Evolutionary conservation across 352 stramenopile genomes (phyloP).

Genomic region (Globisporangium emineosum): DNA sequence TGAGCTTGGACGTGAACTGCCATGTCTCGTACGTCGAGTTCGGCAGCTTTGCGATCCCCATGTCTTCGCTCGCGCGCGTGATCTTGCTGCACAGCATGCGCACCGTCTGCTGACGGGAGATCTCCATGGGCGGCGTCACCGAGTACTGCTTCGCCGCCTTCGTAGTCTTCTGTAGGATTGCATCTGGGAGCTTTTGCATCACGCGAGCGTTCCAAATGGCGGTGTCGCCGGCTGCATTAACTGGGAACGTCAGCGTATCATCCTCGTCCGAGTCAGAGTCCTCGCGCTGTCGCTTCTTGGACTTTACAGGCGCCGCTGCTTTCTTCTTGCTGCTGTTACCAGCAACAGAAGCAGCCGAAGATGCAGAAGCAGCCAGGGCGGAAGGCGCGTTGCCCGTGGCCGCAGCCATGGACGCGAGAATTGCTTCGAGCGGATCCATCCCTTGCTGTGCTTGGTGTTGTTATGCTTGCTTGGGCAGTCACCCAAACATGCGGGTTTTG

Average conservation of each 20-base stretch:
- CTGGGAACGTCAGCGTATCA: conserved; percentile 4
- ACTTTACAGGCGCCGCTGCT: conserved; percentile 4
- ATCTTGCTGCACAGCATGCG: conserved; percentile 71
- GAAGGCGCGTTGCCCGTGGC: conserved; percentile 62
- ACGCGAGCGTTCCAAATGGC: conserved; percentile 56
- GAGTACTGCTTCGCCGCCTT: conserved; percentile 8
- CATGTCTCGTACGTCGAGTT: conserved; percentile 86
- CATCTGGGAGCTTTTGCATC: conserved; percentile 28
- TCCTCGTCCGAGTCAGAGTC: conserved; percentile 9
- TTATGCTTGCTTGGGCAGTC: neutral
- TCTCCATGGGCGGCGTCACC: conserved; percentile 55
- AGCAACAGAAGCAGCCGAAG: neutral
- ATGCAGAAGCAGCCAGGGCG: neutral
- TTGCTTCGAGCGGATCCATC: conserved; percentile 64
- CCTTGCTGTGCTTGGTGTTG: neutral
- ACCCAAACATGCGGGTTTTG: neutral
- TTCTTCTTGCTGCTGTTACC: conserved; percentile 1
- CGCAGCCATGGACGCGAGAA: conserved; percentile 77
- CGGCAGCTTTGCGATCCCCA: conserved; percentile 74
- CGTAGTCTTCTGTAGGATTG: conserved; percentile 13
- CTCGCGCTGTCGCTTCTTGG: conserved; percentile 35
- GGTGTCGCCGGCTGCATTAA: neutral
- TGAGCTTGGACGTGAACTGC: conserved; percentile 79
- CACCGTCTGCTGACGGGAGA: conserved; percentile 65
- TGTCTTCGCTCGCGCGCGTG: conserved; percentile 52